Evolutionary conservation across 2,329 filamentous ascomycete species (phyloP), one percentile per base, ranked within the genome.

Genomic region (Cryphonectria radicalis): DNA sequence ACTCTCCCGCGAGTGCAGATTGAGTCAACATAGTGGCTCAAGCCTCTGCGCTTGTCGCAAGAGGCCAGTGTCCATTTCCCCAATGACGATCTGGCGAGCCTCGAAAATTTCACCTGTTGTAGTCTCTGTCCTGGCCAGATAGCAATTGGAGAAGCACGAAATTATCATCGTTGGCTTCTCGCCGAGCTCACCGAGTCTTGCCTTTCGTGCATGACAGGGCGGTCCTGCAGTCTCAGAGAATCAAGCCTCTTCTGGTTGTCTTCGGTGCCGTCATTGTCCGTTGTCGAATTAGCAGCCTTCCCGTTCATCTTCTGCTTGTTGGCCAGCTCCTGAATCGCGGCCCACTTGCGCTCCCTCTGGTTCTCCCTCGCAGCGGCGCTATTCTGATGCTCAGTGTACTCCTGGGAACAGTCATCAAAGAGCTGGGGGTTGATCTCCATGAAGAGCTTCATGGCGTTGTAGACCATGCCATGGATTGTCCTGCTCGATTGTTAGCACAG

Each of bases 401-500:
- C 95, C 79, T 98, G 95, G 50, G 96, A 98, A 83, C 96, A 99
- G 79, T 99, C 96, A 77, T 99, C 96, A 77, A 99, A 99, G 32
- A 99, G 89, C 81, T 98, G 95, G 13, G 96, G 96, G 81, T 98
- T 98, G 78, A 99, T 98, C 81, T 99, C 96, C 96, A 99, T 99
- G 82, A 99, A 99, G 53, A 99, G 89, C 81, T 99, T 99, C 96
- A 99, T 98, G 70, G 96, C 96, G 78, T 98, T 99, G 82, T 98
- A 98, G 14, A 99, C 96, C 95, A 99, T 98, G 80, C 96, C 96
- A 79, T 99, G 96, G 76, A 99, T 99, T 10, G 96, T 99, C 78
- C 96, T 98, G 75, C 1, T 10, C 43, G 7, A 66, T 13, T 19
- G 35, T 72, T 46, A 70, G 28, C 59, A 69, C 66, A 40, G 71